These are phyloP conservation scores for Coemansia sp. DNA, from an alignment of 192 early-diverging fungal species.

Conservation along the genomic window DNA sequence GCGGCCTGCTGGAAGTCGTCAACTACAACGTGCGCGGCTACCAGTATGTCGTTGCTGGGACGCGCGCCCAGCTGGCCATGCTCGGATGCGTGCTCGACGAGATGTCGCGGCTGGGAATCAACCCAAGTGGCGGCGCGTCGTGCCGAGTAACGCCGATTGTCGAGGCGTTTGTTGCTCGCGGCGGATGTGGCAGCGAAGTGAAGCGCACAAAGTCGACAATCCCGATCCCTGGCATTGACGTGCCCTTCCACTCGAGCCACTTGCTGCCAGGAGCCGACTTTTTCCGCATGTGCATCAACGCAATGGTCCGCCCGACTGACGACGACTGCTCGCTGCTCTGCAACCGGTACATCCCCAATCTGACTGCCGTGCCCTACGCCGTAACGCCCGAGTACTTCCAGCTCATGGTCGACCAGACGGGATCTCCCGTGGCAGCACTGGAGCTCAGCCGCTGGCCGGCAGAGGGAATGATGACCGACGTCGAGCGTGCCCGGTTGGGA, in stretches of 20 bases:
- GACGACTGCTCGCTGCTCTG: constrained; percentile 73
- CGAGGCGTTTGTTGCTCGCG: constrained; percentile 55
- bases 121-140: neutral
- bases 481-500: constrained; percentile 73
- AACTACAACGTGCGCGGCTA: constrained; percentile 97
- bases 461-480: constrained; percentile 59
- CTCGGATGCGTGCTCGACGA: constrained; percentile 82
- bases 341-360: constrained; percentile 93
- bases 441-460: constrained; percentile 80
- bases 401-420: constrained; percentile 71
- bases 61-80: constrained; percentile 72
- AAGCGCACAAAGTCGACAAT: constrained; percentile 87
- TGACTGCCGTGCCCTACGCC: constrained; percentile 89
- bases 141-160: constrained; percentile 69
- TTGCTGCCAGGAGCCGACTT: constrained; percentile 84
- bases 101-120: constrained; percentile 65
- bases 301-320: constrained; percentile 77
- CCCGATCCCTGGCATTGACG: constrained; percentile 90
- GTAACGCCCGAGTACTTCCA: constrained; percentile 79
- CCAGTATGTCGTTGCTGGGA: constrained; percentile 96
- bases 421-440: constrained; percentile 69
- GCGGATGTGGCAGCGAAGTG: constrained; percentile 62
- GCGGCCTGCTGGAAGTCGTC: constrained; percentile 90
- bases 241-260: constrained; percentile 97
- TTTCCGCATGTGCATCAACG: constrained; percentile 84